Percentiles rank a stretch among this genome's conserved stretches.
These are phyloP conservation scores for Naganishia sp. DNA, from an alignment of 1,284 basidiomycete genomes.

Conservation along the genomic window DNA sequence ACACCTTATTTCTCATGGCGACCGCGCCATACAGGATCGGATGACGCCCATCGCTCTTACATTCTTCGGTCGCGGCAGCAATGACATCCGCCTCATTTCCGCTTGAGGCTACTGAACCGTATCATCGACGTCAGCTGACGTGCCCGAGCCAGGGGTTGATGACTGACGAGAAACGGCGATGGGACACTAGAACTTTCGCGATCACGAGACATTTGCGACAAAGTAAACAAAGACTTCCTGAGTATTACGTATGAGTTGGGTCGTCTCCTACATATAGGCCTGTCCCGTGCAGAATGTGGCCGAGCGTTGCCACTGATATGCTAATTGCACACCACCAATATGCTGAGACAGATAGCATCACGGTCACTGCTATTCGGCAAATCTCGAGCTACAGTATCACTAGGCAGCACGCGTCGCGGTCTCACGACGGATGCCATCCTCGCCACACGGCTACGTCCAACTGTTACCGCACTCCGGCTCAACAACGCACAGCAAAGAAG, in stretches of 20 bases:
- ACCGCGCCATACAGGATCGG: too few relatives aligned
- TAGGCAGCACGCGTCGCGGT: conserved; percentile 2
- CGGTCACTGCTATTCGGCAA: not conserved
- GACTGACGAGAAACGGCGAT: conserved; percentile 23
- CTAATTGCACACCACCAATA: not conserved
- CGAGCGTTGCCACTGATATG: not conserved
- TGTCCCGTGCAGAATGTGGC: too few relatives aligned
- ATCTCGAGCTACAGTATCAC: not conserved
- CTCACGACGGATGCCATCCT: conserved; percentile 2
- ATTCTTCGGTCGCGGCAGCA: too few relatives aligned
- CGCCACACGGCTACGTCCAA: not conserved
- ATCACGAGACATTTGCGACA: conserved; percentile 14
- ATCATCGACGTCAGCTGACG: not conserved
- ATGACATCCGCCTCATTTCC: too few relatives aligned
- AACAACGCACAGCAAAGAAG: not conserved
- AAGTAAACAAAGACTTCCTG: conserved; percentile 13
- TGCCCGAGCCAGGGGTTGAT: not conserved
- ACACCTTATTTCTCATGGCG: too few relatives aligned
- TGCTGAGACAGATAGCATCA: conserved; percentile 5
- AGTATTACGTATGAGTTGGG: conserved; percentile 17
- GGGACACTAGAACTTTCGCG: conserved; percentile 20
- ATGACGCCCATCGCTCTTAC: too few relatives aligned
- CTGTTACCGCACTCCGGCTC: not conserved
- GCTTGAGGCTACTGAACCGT: too few relatives aligned
- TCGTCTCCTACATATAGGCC: not conserved